Evolutionary conservation across 2,329 filamentous ascomycete species (phyloP).

Genomic region (Hymenoscyphus albidus): DNA sequence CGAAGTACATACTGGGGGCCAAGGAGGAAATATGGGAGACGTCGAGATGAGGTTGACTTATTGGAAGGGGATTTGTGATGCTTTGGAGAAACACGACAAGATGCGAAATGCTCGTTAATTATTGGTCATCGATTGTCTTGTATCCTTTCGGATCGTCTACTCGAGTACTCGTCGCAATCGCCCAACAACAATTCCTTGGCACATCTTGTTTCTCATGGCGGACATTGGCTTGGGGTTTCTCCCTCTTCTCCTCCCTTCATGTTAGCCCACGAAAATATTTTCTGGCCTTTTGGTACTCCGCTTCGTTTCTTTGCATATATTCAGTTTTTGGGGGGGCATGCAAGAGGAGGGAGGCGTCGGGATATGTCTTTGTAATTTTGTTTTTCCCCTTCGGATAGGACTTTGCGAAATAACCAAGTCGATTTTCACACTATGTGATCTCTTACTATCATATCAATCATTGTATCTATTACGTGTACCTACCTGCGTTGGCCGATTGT

Average conservation of each 20-base stretch:
- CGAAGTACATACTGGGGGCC: conserved; percentile 13
- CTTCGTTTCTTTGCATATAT: neutral
- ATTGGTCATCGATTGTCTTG: neutral
- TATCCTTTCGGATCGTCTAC: neutral
- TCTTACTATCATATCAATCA: too few relatives aligned
- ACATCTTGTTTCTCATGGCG: neutral
- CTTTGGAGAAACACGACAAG: neutral
- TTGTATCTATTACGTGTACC: too few relatives aligned
- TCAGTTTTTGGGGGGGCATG: neutral
- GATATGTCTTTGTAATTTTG: neutral
- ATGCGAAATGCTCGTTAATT: neutral
- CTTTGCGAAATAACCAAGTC: neutral
- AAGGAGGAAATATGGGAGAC: neutral
- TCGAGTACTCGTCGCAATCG: neutral
- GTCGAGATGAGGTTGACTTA: neutral
- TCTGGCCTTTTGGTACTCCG: neutral
- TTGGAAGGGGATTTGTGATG: neutral
- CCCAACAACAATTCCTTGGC: neutral
- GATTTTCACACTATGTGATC: too few relatives aligned
- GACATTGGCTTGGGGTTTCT: neutral
- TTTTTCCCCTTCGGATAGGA: neutral
- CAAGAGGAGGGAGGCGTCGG: neutral
- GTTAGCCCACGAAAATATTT: neutral
- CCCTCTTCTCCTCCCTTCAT: neutral
- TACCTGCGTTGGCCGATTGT: too few relatives aligned